Conservation (phyloP, 192 early-diverging fungal genomes). For the Umbelopsis vinacea region DNA sequence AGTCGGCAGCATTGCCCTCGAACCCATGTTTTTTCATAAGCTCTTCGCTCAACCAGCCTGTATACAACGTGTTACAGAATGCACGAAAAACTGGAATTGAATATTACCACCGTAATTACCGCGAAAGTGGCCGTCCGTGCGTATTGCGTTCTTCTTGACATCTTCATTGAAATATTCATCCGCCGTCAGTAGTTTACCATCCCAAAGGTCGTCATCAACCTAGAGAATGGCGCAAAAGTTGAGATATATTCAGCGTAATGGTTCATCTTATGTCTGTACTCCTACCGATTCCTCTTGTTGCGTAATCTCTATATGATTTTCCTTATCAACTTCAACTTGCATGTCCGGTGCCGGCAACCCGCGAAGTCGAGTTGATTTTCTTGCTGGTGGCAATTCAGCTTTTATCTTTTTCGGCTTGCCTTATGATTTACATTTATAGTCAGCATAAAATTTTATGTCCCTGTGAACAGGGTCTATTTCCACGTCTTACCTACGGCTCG, state of each 20-base stretch:
- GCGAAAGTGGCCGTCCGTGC: constrained; percentile 62
- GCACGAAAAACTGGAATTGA: too few species aligned
- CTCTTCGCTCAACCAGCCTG: constrained; percentile 63
- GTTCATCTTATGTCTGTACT: not conserved
- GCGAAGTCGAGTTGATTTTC: constrained; percentile 41
- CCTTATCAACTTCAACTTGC: constrained; percentile 29
- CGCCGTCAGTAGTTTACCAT: constrained; percentile 49
- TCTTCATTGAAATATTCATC: constrained; percentile 60
- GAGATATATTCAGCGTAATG: not conserved
- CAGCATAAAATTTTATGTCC: not conserved
- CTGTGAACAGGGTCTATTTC: not conserved
- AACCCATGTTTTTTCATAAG: constrained; percentile 65
- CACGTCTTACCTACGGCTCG: constrained; percentile 28
- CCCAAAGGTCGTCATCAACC: constrained; percentile 37
- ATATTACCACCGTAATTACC: not conserved
- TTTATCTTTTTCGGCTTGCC: constrained; percentile 25
- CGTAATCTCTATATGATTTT: constrained; percentile 38
- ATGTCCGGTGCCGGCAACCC: constrained; percentile 34
- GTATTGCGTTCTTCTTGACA: constrained; percentile 53
- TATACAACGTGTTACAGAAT: not conserved
- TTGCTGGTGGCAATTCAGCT: constrained; percentile 16
- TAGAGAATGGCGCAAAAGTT: not conserved
- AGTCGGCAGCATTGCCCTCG: constrained; percentile 58
- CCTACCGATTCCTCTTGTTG: constrained; percentile 3
- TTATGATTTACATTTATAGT: not conserved